phyloP scores from a whole-genome alignment of 2,329 filamentous ascomycete genomes.

The Emergomyces pasteurianus region DNA sequence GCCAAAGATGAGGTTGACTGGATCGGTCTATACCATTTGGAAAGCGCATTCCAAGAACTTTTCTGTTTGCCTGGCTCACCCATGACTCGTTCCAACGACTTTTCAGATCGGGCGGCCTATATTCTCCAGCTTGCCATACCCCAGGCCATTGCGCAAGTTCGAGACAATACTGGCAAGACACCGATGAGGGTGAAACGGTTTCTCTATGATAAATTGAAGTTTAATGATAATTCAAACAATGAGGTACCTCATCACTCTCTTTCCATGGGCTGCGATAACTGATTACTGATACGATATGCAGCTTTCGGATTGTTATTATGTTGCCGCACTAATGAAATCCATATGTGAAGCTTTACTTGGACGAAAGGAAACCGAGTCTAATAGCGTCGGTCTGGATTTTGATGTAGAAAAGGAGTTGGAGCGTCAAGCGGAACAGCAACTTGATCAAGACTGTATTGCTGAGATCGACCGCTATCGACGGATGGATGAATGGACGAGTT shows the following conservation, averaged over 20 bases:
- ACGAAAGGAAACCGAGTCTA: slow-evolving; percentile 24
- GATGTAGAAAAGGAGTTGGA: slow-evolving; percentile 37
- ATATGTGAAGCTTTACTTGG: slow-evolving; percentile 45
- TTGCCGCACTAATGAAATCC: slow-evolving; percentile 63
- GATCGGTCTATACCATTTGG: slow-evolving; percentile 72
- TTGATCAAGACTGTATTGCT: slow-evolving; percentile 45
- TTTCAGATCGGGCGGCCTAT: slow-evolving; percentile 75
- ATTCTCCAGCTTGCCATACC: slow-evolving; percentile 75
- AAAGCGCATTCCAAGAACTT: slow-evolving; percentile 74
- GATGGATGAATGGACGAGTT: slow-evolving; percentile 56
- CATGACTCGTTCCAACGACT: slow-evolving; percentile 83
- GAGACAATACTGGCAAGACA: slow-evolving; percentile 62
- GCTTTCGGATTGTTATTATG: slow-evolving; percentile 81
- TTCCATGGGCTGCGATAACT: not conserved
- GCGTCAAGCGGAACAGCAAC: slow-evolving; percentile 40
- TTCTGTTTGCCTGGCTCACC: slow-evolving; percentile 70
- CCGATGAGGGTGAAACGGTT: slow-evolving; percentile 70
- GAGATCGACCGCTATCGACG: slow-evolving; percentile 52
- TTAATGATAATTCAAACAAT: slow-evolving; percentile 92
- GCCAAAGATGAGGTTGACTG: slow-evolving; percentile 58
- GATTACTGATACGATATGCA: slow-evolving; percentile 20
- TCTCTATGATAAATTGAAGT: slow-evolving; percentile 75
- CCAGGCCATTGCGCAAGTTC: slow-evolving; percentile 64
- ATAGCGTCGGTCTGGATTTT: slow-evolving; percentile 33
- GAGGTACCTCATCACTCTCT: slow-evolving; percentile 26